Conservation (phyloP, 192 early-diverging fungal species). For the Podila minutissima region DNA sequence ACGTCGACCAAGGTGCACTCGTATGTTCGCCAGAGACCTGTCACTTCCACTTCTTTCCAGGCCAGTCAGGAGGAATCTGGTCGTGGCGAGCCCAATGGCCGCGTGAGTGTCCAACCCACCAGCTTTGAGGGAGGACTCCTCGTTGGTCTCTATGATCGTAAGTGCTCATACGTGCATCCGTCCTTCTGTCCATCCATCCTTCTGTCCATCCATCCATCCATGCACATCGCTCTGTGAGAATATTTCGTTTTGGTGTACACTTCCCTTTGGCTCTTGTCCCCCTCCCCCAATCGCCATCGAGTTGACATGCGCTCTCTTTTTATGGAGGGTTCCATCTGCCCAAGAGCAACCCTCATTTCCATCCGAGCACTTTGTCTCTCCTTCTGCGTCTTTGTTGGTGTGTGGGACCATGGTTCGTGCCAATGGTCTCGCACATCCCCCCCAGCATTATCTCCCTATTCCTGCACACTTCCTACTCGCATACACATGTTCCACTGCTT, state of each 20-base stretch:
- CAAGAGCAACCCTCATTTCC: neutral
- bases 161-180: slow-evolving; percentile 2
- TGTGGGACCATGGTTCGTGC: slow-evolving; percentile 3
- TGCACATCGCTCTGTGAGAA: no score
- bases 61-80: slow-evolving; percentile 25
- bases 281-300: no score
- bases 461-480: neutral
- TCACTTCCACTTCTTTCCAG: slow-evolving; percentile 24
- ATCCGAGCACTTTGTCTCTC: neutral
- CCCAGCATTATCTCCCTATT: neutral
- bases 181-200: no score
- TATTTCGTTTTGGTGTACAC: neutral
- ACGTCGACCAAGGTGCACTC: slow-evolving; percentile 34
- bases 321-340: neutral
- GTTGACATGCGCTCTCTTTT: no score
- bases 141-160: slow-evolving; percentile 49
- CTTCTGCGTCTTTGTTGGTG: neutral
- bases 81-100: slow-evolving; percentile 35
- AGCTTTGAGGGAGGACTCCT: slow-evolving; percentile 47
- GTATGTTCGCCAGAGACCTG: slow-evolving; percentile 27
- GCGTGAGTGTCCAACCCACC: slow-evolving; percentile 41
- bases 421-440: neutral
- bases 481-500: neutral
- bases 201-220: neutral
- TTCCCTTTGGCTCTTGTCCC: neutral